phyloP scores from a whole-genome alignment of 1,284 basidiomycete species.

The Crucibulum cyathiforme region DNA sequence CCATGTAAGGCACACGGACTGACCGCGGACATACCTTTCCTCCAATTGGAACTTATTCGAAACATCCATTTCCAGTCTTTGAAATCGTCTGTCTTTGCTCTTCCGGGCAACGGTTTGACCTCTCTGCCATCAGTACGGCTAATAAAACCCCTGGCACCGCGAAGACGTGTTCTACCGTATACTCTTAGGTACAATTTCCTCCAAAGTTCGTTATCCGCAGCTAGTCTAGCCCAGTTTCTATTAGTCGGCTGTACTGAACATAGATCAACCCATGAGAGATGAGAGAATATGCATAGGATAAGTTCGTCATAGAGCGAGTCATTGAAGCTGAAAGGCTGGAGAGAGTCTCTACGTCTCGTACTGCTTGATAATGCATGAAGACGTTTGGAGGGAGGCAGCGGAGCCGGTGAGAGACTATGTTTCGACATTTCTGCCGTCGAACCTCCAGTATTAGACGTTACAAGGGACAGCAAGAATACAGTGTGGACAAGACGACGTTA shows the following conservation, averaged over 20 bases:
- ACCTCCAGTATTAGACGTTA: neutral
- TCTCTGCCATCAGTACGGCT: conserved; percentile 61
- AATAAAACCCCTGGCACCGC: conserved; percentile 68
- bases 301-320: conserved; percentile 75
- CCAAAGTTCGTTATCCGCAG: conserved; percentile 57
- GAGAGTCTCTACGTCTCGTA: neutral
- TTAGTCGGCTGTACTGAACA: conserved; percentile 69
- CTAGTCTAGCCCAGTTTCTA: conserved; percentile 69
- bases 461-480: no score
- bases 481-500: no score
- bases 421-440: conserved; percentile 54
- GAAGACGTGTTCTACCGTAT: conserved; percentile 69
- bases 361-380: conserved; percentile 38
- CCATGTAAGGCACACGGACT: conserved; percentile 1
- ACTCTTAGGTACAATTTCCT: conserved; percentile 57
- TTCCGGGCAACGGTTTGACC: conserved; percentile 62
- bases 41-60: conserved; percentile 80
- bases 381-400: conserved; percentile 65
- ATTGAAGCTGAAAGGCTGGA: conserved; percentile 51
- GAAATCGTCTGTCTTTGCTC: conserved; percentile 48
- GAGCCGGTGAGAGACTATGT: conserved; percentile 53
- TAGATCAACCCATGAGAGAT: conserved; percentile 69
- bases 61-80: conserved; percentile 87
- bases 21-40: conserved; percentile 56
- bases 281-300: conserved; percentile 73